Evolutionary conservation across 1,284 basidiomycete species (phyloP), one percentile per base, ranked within the genome.

Genomic region (Exsudoporus floridanus): DNA sequence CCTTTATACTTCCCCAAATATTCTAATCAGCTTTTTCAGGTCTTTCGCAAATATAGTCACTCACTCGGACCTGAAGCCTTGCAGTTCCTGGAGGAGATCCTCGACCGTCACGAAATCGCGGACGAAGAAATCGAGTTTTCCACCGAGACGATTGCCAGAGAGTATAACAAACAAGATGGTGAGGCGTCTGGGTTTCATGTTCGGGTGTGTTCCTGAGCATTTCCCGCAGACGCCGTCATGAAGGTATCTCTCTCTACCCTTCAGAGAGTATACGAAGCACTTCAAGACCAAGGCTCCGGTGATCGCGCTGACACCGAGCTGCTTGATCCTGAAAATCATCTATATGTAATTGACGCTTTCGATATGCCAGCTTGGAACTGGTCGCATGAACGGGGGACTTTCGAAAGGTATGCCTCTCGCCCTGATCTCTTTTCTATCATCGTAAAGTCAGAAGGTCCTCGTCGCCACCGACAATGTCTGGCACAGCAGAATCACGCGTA

Each of bases 341-440:
- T 99, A 43, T 84, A 84, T 58, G 78, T 98, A 53, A 77, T 98
- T 33, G 86, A 97, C 67, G 88, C 95, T 10, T 98, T 95, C 61
- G 88, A 94, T 34, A 97, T 98, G 92, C 96, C 96, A 0, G 75
- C 86, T 9, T 91, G 94, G 82, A 82, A 86, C 60, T 99, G 94
- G 83, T 93, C 94, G 33, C 75, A 79, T 21, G 88, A 94, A 60
- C 77, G 92, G 54, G 88, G 87, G 46, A 85, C 88, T 2, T 97
- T 96, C 63, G 90, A 92, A 61, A 86, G 82, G 92, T 92, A 64
- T 19, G 77, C 59, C 25, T 57, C 23, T 38, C 10, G 30, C 39
- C 16, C 21, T 40, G 25, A 16, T 44, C 19, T n/a, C 25, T 50
- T 23, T 52, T 50, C 35, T 51, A 31, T 46, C 33, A 42, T 45